Percentiles rank a stretch among this genome's conserved stretches.
Evolutionary conservation across 2,329 filamentous ascomycete genomes (phyloP).

Genomic region (Diaporthe velutina): DNA sequence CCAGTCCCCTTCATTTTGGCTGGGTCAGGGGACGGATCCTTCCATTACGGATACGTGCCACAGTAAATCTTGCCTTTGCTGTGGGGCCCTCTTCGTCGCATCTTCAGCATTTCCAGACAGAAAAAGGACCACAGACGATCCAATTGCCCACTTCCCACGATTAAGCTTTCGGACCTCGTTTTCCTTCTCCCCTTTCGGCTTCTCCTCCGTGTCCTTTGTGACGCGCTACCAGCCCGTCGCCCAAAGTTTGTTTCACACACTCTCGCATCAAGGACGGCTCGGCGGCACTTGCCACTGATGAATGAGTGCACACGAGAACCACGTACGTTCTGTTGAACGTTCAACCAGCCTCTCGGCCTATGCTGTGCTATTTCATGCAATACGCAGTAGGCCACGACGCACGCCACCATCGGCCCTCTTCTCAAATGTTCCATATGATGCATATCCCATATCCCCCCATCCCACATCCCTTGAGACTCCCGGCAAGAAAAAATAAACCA

Average conservation of each 20-base stretch:
- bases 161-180: conserved; percentile 37
- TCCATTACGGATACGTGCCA: conserved; percentile 16
- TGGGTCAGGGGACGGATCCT: conserved; percentile 26
- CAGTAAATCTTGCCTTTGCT: conserved; percentile 26
- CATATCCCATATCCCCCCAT: not conserved
- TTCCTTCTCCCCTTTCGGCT: conserved; percentile 20
- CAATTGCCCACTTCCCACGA: conserved; percentile 12
- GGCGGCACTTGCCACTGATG: conserved; percentile 8
- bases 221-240: conserved; percentile 26
- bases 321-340: not conserved
- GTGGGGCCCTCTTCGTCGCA: conserved; percentile 21
- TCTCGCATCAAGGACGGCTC: conserved; percentile 1
- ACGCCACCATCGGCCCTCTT: not conserved
- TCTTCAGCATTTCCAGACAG: conserved; percentile 29
- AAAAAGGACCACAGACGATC: conserved; percentile 16
- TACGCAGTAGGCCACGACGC: not conserved
- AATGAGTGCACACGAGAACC: not conserved
- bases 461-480: not conserved
- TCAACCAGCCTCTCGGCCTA: not conserved
- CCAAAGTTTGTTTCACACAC: conserved; percentile 29
- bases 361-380: not conserved
- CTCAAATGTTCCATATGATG: not conserved
- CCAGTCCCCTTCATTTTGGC: not conserved
- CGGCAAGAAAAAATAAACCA: not conserved
- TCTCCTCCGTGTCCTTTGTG: conserved; percentile 23